A percentile compares a stretch with the other conserved stretches of the same genome.
phyloP scores from a whole-genome alignment of 176 grass and related monocot genomes.

The Phyllostachys edulis region DNA sequence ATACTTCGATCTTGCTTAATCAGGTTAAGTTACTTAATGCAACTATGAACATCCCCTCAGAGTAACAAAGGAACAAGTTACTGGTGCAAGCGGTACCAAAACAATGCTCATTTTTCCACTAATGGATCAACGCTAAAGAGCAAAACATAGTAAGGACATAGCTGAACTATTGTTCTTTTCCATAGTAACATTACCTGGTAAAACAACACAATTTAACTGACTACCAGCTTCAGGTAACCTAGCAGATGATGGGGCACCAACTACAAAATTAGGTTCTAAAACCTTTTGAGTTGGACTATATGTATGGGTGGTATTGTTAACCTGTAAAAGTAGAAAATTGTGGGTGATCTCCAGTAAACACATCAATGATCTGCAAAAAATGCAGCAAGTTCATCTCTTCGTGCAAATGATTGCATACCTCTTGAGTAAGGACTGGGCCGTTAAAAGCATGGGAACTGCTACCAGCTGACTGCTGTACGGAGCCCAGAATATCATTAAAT shows the following conservation, averaged over 20 bases:
- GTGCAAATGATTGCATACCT: constrained; percentile 43
- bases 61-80: background rate
- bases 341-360: constrained; percentile 37
- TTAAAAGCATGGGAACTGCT: constrained; percentile 35
- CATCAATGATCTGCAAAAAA: constrained; percentile 29
- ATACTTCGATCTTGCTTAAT: constrained; percentile 41
- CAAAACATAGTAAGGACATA: constrained; percentile 18
- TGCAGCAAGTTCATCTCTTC: constrained; percentile 16
- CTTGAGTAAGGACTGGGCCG: constrained; percentile 42
- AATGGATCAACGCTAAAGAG: constrained; percentile 19
- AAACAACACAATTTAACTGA: constrained; percentile 61
- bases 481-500: constrained; percentile 49
- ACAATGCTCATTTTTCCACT: constrained; percentile 8
- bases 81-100: constrained; percentile 3
- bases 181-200: constrained; percentile 67
- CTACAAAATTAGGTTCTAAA: constrained; percentile 63
- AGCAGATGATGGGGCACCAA: constrained; percentile 44
- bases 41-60: constrained; percentile 15
- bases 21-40: constrained; percentile 45
- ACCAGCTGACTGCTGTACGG: constrained; percentile 39
- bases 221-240: constrained; percentile 64
- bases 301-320: constrained; percentile 59
- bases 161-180: constrained; percentile 11
- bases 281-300: constrained; percentile 54
- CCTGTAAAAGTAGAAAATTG: constrained; percentile 67